Percentiles rank a stretch among this genome's conserved stretches.
These are phyloP conservation scores for Hanseniaspora lindneri DNA, from an alignment of 805 yeast genomes.

Conservation along the genomic window DNA sequence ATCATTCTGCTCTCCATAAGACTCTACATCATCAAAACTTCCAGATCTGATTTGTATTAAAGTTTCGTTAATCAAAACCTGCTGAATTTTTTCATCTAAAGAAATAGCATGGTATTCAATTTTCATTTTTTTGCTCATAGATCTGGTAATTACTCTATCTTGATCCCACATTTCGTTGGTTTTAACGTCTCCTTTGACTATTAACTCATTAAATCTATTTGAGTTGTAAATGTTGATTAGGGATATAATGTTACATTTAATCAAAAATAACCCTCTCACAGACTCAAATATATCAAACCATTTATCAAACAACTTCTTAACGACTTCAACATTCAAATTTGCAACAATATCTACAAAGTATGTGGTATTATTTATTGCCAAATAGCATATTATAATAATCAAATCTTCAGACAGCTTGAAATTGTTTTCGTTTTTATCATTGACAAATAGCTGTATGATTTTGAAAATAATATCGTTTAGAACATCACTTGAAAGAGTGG, in stretches of 20 bases:
- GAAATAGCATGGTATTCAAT: slow-evolving; percentile 52
- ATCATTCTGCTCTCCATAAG: slow-evolving; percentile 10
- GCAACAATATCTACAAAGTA: slow-evolving; percentile 45
- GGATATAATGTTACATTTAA: slow-evolving; percentile 55
- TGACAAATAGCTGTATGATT: slow-evolving; percentile 51
- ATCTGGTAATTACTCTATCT: slow-evolving; percentile 69
- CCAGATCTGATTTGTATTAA: slow-evolving; percentile 37
- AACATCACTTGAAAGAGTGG: slow-evolving; percentile 29
- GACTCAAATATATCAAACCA: slow-evolving; percentile 80
- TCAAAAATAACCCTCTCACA: slow-evolving; percentile 64
- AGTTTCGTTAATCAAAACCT: slow-evolving; percentile 58
- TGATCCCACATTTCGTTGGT: slow-evolving; percentile 34
- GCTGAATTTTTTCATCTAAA: slow-evolving; percentile 60
- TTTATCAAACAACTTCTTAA: slow-evolving; percentile 43
- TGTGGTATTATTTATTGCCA: slow-evolving; percentile 50
- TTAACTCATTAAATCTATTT: slow-evolving; percentile 36
- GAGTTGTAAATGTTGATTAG: slow-evolving; percentile 55
- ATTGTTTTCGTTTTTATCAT: slow-evolving; percentile 42
- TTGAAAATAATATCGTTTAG: slow-evolving; percentile 55
- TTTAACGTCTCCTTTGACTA: slow-evolving; percentile 68
- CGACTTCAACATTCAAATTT: slow-evolving; percentile 23
- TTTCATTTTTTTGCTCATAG: slow-evolving; percentile 61
- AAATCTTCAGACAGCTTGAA: slow-evolving; percentile 67
- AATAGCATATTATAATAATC: slow-evolving; percentile 59
- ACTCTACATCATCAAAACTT: slow-evolving; percentile 4